Base-by-base conservation (phyloP, 768 basidiomycete genomes). In the Boletus subcaerulescens region DNA sequence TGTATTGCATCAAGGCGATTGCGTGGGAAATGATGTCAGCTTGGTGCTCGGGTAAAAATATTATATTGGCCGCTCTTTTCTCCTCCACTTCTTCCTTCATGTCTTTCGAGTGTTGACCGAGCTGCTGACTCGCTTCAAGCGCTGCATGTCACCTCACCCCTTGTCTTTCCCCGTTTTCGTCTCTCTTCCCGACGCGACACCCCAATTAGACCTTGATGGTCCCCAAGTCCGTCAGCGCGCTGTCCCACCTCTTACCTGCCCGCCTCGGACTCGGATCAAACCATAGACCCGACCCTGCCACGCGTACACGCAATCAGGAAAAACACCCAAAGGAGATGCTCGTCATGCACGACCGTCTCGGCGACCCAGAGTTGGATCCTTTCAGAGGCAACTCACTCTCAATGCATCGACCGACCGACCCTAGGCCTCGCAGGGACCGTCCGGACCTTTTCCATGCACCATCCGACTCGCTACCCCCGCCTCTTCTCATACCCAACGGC, bases 401-500 rank as follows among this genome's bases (percentile, higher is more conserved):
- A 10, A 13, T 38, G 31, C 8, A 29, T 67, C 66, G 44, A 56
- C 65, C 45, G 65, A 69, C 33, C 69, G 73, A 54, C 67, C 7
- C 24, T 33, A 29, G 39, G 31, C 54, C 22, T 24, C 22, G 22
- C 22, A 24, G 22, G 22, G 22, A 24, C 22, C 22, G 22, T 24
- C 22, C 22, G 22, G 22, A 67, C 48, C 22, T 24, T 7, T 11
- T 32, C 0, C 56, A 45, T 9, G 69, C 72, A 17, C 73, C 62
- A 15, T 64, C 42, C 48, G 72, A 65, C 43, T 69, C 63, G 35
- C 72, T 73, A 14, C 62, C 72, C 7, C 71, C 22, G 22, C 22
- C 77, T 10, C 74, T 78, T 0, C 70, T 77, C 60, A 75, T 74
- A 55, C 66, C 79, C 35, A 66, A 75, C 5, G 85, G 83, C 31